Conservation (phyloP, 495 filamentous ascomycete genomes). For the Hypoxylon perforatum region DNA sequence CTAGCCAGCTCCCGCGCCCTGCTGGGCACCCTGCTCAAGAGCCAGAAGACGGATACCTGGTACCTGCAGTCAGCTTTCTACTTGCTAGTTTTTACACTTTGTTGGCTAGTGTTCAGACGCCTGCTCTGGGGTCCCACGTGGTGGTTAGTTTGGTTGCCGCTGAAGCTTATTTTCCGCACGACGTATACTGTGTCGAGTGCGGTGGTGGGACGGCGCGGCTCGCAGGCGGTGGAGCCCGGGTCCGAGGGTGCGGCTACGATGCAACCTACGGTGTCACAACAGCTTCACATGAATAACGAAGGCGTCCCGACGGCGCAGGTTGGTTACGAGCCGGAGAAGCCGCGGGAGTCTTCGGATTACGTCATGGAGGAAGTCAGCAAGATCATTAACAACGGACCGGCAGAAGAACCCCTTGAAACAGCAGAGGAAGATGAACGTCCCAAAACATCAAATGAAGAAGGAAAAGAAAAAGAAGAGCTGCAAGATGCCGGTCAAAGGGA, state of each 20-base stretch:
- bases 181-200: constrained; percentile 58
- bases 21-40: constrained; percentile 80
- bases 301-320: constrained; percentile 57
- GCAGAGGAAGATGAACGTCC: constrained; percentile 29
- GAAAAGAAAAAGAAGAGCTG: constrained; percentile 34
- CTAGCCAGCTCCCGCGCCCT: constrained; percentile 78
- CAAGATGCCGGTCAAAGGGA: too few relatives aligned
- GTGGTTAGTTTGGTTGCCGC: constrained; percentile 85
- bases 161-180: constrained; percentile 67
- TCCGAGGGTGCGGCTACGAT: constrained; percentile 41
- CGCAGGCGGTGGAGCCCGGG: constrained; percentile 50
- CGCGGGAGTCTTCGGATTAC: constrained; percentile 44
- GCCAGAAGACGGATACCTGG: constrained; percentile 96
- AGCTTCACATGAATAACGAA: constrained; percentile 59
- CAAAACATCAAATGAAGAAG: too few relatives aligned
- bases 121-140: constrained; percentile 89
- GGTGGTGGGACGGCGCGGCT: constrained; percentile 46
- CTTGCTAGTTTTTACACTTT: constrained; percentile 77
- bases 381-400: constrained; percentile 61
- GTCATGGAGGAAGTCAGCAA: constrained; percentile 61
- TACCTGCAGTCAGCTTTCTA: constrained; percentile 91
- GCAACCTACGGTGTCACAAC: constrained; percentile 24
- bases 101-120: constrained; percentile 86
- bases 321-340: constrained; percentile 24
- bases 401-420: constrained; percentile 29